Percentiles rank a stretch among this genome's conserved stretches.
These are phyloP conservation scores for Penicillium manginii DNA, from an alignment of 495 filamentous ascomycete species.

Conservation along the genomic window DNA sequence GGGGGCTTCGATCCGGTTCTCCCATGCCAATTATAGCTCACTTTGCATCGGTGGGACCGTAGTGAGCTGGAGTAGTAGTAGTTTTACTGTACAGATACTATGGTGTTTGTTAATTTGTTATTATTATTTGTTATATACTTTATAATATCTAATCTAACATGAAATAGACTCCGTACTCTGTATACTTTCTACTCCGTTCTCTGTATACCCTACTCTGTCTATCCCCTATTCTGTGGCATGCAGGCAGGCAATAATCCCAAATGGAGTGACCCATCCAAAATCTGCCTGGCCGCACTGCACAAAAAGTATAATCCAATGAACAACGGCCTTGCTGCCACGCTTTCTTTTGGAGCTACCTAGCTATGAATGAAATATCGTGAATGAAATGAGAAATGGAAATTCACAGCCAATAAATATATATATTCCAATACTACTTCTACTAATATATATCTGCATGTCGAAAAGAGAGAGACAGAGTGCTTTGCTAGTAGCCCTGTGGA, in stretches of 20 bases:
- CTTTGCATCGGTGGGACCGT: not conserved
- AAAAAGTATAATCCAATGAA: constrained; percentile 4
- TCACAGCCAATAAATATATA: too few relatives aligned
- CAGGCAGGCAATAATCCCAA: not conserved
- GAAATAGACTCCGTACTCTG: too few relatives aligned
- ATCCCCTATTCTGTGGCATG: not conserved
- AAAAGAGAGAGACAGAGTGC: too few relatives aligned
- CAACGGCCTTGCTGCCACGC: not conserved
- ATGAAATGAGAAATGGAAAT: too few relatives aligned
- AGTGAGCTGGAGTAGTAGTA: not conserved
- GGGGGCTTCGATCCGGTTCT: constrained; percentile 25
- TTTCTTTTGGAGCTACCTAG: not conserved
- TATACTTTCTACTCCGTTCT: not conserved
- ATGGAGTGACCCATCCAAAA: not conserved
- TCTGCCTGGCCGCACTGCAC: not conserved
- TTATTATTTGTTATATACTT: too few relatives aligned
- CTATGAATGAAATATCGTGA: too few relatives aligned
- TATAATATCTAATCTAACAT: too few relatives aligned
- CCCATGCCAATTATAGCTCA: constrained; percentile 29
- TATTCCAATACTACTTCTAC: too few relatives aligned
- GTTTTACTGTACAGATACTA: too few relatives aligned
- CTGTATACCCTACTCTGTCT: not conserved
- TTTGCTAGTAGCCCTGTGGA: too few relatives aligned
- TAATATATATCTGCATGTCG: too few relatives aligned
- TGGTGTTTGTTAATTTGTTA: too few relatives aligned